phyloP scores from a whole-genome alignment of 2,329 filamentous ascomycete genomes.

The Phyllosticta capitalensis region DNA sequence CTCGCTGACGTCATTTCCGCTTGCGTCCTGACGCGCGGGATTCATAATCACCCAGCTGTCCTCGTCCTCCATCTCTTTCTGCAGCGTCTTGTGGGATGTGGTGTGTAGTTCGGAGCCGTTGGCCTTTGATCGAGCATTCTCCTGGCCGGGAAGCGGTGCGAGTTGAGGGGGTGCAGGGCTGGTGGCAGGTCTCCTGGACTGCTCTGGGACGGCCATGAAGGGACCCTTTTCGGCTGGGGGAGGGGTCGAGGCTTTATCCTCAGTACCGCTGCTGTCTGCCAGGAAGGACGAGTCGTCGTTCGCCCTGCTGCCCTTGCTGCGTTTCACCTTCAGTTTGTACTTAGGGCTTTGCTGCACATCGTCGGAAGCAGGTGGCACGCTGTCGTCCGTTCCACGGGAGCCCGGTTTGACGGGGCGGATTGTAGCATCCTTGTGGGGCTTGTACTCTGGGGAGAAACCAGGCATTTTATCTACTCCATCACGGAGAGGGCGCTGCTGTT shows the following conservation, averaged over 20 bases:
- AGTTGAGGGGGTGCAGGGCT: slow-evolving; percentile 22
- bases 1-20: slow-evolving; percentile 14
- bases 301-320: slow-evolving; percentile 16
- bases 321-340: slow-evolving; percentile 33
- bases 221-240: background rate
- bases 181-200: slow-evolving; percentile 21
- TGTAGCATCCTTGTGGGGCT: slow-evolving; percentile 60
- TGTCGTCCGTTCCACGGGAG: slow-evolving; percentile 21
- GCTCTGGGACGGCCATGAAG: slow-evolving; percentile 15
- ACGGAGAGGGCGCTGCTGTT: slow-evolving; percentile 18
- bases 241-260: slow-evolving; percentile 27
- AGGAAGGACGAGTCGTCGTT: slow-evolving; percentile 40
- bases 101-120: slow-evolving; percentile 16
- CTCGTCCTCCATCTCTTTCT: slow-evolving; percentile 19
- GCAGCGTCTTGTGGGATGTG: slow-evolving; percentile 13
- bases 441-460: slow-evolving; percentile 68
- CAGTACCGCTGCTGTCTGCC: slow-evolving; percentile 45
- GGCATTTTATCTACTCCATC: slow-evolving; percentile 33
- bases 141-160: slow-evolving; percentile 13
- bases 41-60: slow-evolving; percentile 29
- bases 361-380: slow-evolving; percentile 13
- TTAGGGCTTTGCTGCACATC: slow-evolving; percentile 27
- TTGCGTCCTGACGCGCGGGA: slow-evolving; percentile 16
- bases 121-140: slow-evolving; percentile 16
- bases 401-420: slow-evolving; percentile 53